A percentile compares a stretch with the other conserved stretches of the same genome.
Conservation (phyloP, 2,329 filamentous ascomycete genomes). For the Westerdykella sp. region DNA sequence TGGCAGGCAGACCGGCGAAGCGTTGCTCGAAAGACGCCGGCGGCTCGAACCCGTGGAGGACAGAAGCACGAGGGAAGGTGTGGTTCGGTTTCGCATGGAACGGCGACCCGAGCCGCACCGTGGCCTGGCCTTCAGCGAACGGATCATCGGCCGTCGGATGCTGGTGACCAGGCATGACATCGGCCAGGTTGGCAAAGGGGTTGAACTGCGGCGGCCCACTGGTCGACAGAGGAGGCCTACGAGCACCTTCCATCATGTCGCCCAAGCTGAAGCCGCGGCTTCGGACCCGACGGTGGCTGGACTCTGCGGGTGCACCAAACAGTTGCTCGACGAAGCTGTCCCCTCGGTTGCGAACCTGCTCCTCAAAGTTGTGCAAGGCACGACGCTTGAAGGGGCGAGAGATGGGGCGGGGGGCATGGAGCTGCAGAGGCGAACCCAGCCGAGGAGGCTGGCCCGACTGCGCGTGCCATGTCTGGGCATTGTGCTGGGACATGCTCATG, state of each 20-base stretch:
- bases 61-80: constrained; percentile 43
- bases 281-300: constrained; percentile 51
- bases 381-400: constrained; percentile 53
- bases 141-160: constrained; percentile 11
- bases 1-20: constrained; percentile 26
- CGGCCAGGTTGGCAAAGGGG: constrained; percentile 19
- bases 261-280: constrained; percentile 58
- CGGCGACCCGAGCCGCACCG: constrained; percentile 44
- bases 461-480: constrained; percentile 32
- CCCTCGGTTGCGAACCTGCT: constrained; percentile 33
- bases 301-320: constrained; percentile 44
- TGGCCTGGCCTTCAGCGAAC: constrained; percentile 31
- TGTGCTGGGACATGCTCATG: constrained; percentile 20
- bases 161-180: constrained; percentile 18
- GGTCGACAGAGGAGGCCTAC: constrained; percentile 50
- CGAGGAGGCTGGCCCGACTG: constrained; percentile 20
- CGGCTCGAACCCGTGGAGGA: constrained; percentile 33
- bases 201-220: constrained; percentile 40
- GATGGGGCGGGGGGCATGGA: constrained; percentile 48
- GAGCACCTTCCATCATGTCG: constrained; percentile 47
- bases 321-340: constrained; percentile 42
- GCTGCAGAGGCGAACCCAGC: constrained; percentile 49
- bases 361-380: constrained; percentile 50
- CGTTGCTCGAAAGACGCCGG: constrained; percentile 37
- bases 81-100: constrained; percentile 41